These are phyloP conservation scores for Exophiala lecanii-corni DNA, from an alignment of 2,329 filamentous ascomycete genomes.

Conservation along the genomic window DNA sequence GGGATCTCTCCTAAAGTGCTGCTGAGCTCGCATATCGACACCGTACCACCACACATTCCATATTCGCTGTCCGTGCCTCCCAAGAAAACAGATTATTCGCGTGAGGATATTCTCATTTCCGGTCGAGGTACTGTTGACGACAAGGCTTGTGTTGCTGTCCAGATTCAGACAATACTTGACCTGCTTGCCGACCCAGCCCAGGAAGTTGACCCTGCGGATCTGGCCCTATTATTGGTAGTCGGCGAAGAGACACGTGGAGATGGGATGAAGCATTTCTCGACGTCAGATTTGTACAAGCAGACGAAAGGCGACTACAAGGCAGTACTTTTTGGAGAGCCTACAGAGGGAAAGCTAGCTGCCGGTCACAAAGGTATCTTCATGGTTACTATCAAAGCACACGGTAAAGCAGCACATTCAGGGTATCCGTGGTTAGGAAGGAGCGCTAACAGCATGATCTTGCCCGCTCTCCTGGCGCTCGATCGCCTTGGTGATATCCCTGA, in stretches of 20 bases:
- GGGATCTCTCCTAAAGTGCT: slow-evolving; percentile 33
- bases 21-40: slow-evolving; percentile 74
- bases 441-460: slow-evolving; percentile 75
- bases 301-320: slow-evolving; percentile 51
- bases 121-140: slow-evolving; percentile 45
- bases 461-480: slow-evolving; percentile 64
- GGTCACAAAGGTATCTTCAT: slow-evolving; percentile 84
- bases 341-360: slow-evolving; percentile 77
- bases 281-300: slow-evolving; percentile 41
- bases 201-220: slow-evolving; percentile 21
- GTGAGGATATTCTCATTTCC: slow-evolving; percentile 35
- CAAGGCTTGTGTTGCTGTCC: slow-evolving; percentile 43
- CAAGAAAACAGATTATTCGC: slow-evolving; percentile 28
- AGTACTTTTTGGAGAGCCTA: slow-evolving; percentile 89
- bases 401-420: slow-evolving; percentile 79
- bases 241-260: slow-evolving; percentile 78
- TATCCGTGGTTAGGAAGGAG: slow-evolving; percentile 87
- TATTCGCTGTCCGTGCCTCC: slow-evolving; percentile 39
- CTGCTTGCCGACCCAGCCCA: slow-evolving; percentile 41
- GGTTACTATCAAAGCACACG: slow-evolving; percentile 63
- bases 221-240: slow-evolving; percentile 60
- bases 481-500: slow-evolving; percentile 49
- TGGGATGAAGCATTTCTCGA: slow-evolving; percentile 63
- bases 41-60: slow-evolving; percentile 48
- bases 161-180: slow-evolving; percentile 41